phyloP scores from a whole-genome alignment of 345 rosid species.

The Arabis alpina region DNA sequence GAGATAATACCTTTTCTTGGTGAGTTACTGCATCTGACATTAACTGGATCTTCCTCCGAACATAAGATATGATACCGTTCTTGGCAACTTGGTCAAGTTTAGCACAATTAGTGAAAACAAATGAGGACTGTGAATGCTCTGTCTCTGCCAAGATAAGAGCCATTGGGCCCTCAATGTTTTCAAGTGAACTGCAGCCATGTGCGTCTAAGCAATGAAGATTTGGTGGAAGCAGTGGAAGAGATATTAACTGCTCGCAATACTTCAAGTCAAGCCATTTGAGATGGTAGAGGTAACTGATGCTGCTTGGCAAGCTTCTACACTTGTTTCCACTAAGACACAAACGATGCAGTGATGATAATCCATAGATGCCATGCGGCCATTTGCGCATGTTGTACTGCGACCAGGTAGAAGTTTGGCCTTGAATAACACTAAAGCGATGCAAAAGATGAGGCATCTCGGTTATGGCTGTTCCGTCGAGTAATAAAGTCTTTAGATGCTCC shows the following conservation, averaged over 20 bases:
- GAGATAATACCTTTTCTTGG: conserved; percentile 30
- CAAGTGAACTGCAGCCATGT: conserved; percentile 30
- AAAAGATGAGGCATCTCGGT: background rate
- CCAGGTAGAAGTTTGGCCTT: conserved; percentile 3
- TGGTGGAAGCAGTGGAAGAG: conserved; percentile 33
- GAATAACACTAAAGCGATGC: background rate
- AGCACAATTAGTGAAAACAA: conserved; percentile 29
- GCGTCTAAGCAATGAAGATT: conserved; percentile 34
- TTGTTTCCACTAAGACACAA: conserved; percentile 23
- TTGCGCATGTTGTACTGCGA: background rate
- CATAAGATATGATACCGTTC: conserved; percentile 13
- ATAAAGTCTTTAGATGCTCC: conserved; percentile 29
- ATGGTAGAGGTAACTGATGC: conserved; percentile 21
- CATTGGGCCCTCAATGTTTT: background rate
- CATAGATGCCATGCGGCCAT: conserved; percentile 6
- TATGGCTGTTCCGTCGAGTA: conserved; percentile 30
- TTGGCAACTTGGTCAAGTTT: conserved; percentile 27
- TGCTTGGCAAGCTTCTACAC: background rate
- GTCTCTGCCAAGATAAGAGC: conserved; percentile 17
- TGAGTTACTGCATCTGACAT: conserved; percentile 21
- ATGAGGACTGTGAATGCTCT: conserved; percentile 25
- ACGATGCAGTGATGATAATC: conserved; percentile 24
- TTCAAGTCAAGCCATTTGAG: conserved; percentile 37
- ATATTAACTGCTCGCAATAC: conserved; percentile 12
- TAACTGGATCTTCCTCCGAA: conserved; percentile 19